Evolutionary conservation across 225 moss, liverwort and hornwort genomes (phyloP).

Genomic region (Anthoceros angustus): DNA sequence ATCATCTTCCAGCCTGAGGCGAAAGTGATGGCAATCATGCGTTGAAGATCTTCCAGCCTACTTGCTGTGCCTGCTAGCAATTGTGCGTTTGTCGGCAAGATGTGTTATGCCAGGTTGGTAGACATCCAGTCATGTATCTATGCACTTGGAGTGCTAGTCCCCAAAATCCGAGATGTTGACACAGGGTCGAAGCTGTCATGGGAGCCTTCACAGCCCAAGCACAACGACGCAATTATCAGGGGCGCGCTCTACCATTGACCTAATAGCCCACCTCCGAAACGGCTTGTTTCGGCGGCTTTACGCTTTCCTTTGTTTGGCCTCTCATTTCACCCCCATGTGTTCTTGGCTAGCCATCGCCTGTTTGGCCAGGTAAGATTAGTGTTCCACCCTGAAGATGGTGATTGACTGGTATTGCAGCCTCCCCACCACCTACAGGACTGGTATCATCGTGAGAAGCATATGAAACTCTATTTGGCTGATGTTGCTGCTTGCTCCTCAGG

Average conservation of each 20-base stretch:
- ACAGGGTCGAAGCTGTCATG: conserved; percentile 84
- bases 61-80: not conserved
- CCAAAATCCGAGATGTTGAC: conserved; percentile 66
- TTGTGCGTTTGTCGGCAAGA: conserved; percentile 4
- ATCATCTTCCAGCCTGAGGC: not conserved
- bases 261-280: no score
- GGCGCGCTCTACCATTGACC: conserved; percentile 5
- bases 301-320: no score
- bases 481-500: conserved; percentile 23
- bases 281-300: no score
- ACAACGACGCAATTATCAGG: conserved; percentile 9
- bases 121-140: conserved; percentile 81
- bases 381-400: no score
- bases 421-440: not conserved
- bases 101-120: conserved; percentile 59
- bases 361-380: no score
- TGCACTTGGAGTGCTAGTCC: conserved; percentile 86
- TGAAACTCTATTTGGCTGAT: not conserved
- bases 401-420: conserved; percentile 52
- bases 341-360: no score
- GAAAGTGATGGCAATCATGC: no score
- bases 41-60: no score
- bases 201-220: conserved; percentile 6
- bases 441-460: not conserved
- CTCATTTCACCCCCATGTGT: no score